Base-by-base conservation (phyloP, 2,329 filamentous ascomycete species). In the Penicillium sp. region DNA sequence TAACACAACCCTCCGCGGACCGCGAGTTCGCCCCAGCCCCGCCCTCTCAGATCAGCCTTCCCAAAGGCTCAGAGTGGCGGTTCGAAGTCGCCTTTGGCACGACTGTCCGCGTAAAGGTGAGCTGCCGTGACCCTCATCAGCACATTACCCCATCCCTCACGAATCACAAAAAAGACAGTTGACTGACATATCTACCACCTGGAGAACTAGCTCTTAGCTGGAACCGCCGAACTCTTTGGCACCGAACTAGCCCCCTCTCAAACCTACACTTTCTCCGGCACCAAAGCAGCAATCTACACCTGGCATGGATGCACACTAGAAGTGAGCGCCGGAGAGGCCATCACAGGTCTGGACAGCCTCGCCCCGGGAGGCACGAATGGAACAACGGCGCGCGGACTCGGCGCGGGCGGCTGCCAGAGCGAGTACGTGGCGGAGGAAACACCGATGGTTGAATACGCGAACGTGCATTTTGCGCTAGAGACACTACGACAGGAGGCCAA, bases 211-310 rank as follows among this genome's bases (percentile, higher is more conserved):
- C n/a, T n/a, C n/a, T n/a, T n/a, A n/a, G n/a, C n/a, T 31, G 93
- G 93, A 53, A 88, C 84, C 1, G 93, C 91, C 43, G 93, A 98
- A 69, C 82, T 95, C 64, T 95, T 97, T 66, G 93, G 93, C 65
- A 90, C 91, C 48, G 93, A 98, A 72, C 84, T 98, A 37, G 89
- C 89, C 10, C 77, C 81, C 9, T 85, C 85, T 49, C 85, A 85
- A 45, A 77, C 80, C 9, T 97, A 97, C 73, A 83, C 77, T 28
- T 91, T 98, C 69, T 78, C 80, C 41, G 87, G 88, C 49, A 80
- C 80, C 58, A 94, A 94, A 73, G 86, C 87, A 50, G 90, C 91
- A 53, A 85, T 98, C 62, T 87, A 87, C 68, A 95, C 90, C 44
- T 95, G 88, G 85, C 83, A 91, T 63, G 91, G 93, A 61, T 96